Conservation (phyloP, 805 yeast species). For the Ogataea pilisensis region DNA sequence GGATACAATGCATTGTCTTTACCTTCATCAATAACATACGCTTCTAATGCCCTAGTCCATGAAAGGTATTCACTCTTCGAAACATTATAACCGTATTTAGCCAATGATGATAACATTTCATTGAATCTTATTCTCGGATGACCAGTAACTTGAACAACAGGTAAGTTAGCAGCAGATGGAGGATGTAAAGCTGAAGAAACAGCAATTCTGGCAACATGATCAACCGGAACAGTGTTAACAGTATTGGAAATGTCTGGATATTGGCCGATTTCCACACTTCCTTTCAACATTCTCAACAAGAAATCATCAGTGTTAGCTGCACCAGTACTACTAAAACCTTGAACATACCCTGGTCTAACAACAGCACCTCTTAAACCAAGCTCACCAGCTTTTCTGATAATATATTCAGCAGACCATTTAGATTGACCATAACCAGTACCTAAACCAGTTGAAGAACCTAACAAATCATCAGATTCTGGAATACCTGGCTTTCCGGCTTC, state of each 20-base stretch:
- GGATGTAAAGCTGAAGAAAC: constrained; percentile 82
- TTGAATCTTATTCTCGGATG: constrained; percentile 88
- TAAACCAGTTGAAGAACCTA: constrained; percentile 77
- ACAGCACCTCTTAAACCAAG: constrained; percentile 85
- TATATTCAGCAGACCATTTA: constrained; percentile 94
- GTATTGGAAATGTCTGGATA: constrained; percentile 83
- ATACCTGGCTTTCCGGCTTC: constrained; percentile 68
- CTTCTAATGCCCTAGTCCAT: constrained; percentile 78
- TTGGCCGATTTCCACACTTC: constrained; percentile 81
- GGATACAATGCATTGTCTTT: constrained; percentile 90
- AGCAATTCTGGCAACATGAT: constrained; percentile 91
- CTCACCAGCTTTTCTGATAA: constrained; percentile 83
- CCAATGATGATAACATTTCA: constrained; percentile 64
- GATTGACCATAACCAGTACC: constrained; percentile 96
- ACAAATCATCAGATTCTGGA: constrained; percentile 75
- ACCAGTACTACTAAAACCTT: constrained; percentile 82
- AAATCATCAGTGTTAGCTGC: constrained; percentile 96
- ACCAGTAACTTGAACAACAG: constrained; percentile 94
- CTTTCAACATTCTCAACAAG: constrained; percentile 89
- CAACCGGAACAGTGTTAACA: constrained; percentile 97
- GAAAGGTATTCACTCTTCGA: constrained; percentile 59
- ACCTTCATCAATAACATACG: constrained; percentile 66
- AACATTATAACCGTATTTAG: constrained; percentile 69
- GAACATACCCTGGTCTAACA: constrained; percentile 93
- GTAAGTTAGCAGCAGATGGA: constrained; percentile 41